phyloP scores from a whole-genome alignment of 1,284 basidiomycete genomes.

The Salmacisia buchloeana region DNA sequence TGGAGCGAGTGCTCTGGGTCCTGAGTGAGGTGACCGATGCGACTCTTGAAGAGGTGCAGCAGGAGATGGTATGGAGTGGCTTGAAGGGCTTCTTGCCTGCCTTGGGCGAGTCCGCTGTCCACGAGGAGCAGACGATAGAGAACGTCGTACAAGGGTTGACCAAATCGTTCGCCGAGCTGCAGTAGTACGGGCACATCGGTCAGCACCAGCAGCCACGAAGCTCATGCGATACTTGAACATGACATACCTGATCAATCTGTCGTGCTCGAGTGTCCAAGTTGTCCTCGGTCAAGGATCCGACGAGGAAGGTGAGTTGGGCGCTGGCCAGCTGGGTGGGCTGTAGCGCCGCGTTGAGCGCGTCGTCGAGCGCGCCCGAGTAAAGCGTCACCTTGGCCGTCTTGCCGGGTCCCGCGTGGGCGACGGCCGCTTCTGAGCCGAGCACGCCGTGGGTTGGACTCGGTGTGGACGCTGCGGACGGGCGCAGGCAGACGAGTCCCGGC shows the following conservation, averaged over 20 bases:
- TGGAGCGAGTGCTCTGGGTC: no score
- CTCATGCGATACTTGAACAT: neutral
- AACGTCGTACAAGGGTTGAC: neutral
- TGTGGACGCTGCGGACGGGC: no score
- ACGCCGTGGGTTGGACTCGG: no score
- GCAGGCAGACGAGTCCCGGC: no score
- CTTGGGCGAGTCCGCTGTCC: neutral
- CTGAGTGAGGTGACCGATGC: slow-evolving; percentile 2
- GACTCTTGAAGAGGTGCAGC: neutral
- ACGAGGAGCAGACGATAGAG: slow-evolving; percentile 2
- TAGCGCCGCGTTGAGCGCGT: slow-evolving; percentile 42
- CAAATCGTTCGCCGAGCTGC: slow-evolving; percentile 13
- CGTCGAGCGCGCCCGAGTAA: neutral
- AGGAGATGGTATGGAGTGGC: slow-evolving; percentile 1
- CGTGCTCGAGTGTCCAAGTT: neutral
- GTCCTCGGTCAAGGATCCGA: neutral
- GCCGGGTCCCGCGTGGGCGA: no score
- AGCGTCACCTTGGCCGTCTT: no score
- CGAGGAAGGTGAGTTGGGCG: slow-evolving; percentile 52
- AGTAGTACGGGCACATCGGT: slow-evolving; percentile 8
- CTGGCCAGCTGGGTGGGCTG: slow-evolving; percentile 53
- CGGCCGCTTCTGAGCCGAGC: no score
- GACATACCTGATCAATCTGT: neutral
- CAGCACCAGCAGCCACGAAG: slow-evolving; percentile 6
- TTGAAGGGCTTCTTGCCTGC: neutral